A percentile compares a stretch with the other conserved stretches of the same genome.
These are phyloP conservation scores for Cymodocea nodosa DNA, from an alignment of 116 monocot species.

Conservation along the genomic window DNA sequence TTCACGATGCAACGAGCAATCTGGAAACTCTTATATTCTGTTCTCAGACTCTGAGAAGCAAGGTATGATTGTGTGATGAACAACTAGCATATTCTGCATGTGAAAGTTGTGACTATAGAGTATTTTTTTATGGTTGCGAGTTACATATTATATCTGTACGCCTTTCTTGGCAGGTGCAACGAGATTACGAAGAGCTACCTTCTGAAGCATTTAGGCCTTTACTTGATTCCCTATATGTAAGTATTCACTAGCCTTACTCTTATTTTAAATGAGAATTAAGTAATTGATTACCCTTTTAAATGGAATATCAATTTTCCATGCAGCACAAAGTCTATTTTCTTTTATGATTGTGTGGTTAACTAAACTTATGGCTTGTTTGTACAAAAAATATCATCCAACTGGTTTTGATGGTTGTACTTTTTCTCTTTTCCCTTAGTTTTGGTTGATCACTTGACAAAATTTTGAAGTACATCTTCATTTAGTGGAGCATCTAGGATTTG, in stretches of 20 bases:
- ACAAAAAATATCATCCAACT: too few species aligned
- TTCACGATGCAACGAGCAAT: slow-evolving; percentile 89
- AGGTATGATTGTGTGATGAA: slow-evolving; percentile 33
- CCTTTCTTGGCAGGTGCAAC: slow-evolving; percentile 50
- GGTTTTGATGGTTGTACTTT: too few species aligned
- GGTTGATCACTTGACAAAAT: too few species aligned
- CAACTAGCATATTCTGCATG: background rate
- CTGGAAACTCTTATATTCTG: slow-evolving; percentile 90
- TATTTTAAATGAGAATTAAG: background rate
- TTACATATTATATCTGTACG: background rate
- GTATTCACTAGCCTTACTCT: slow-evolving; percentile 4
- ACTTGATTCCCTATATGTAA: slow-evolving; percentile 84
- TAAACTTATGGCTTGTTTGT: too few species aligned
- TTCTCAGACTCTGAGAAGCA: slow-evolving; percentile 95
- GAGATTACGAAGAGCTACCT: slow-evolving; percentile 95
- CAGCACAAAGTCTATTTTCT: too few species aligned
- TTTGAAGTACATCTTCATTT: too few species aligned
- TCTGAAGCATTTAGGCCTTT: slow-evolving; percentile 76
- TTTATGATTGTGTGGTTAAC: too few species aligned
- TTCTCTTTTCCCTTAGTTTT: too few species aligned
- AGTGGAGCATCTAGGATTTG: too few species aligned
- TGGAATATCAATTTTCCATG: too few species aligned
- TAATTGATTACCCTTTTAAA: too few species aligned
- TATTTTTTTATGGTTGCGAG: background rate
- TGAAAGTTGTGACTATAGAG: background rate